Conservation (phyloP, 495 filamentous ascomycete species). For the Acidomyces sp. region DNA sequence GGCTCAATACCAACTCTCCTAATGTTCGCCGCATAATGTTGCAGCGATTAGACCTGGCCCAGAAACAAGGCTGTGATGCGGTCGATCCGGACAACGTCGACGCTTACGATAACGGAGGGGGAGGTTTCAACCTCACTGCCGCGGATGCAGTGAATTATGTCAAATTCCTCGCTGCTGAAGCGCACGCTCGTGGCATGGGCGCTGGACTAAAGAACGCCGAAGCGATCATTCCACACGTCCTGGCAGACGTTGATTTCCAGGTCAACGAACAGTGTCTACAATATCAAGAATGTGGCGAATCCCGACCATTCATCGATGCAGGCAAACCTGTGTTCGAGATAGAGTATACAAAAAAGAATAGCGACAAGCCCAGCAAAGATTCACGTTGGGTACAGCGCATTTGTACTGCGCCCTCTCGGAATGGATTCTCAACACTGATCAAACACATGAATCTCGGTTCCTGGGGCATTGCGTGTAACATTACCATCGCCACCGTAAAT, state of each 20-base stretch:
- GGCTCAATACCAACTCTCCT: constrained; percentile 45
- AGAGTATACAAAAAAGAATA: constrained; percentile 48
- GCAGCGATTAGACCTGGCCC: constrained; percentile 41
- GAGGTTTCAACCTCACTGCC: constrained; percentile 43
- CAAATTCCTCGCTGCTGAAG: constrained; percentile 42
- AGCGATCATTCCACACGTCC: constrained; percentile 42
- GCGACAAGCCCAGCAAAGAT: too few species aligned
- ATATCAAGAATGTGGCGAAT: constrained; percentile 44
- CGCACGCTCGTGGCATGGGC: constrained; percentile 36
- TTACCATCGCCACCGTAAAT: too few species aligned
- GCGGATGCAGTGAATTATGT: constrained; percentile 45
- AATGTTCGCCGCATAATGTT: constrained; percentile 51
- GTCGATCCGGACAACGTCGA: constrained; percentile 65
- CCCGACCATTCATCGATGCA: constrained; percentile 41
- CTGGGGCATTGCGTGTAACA: too few species aligned
- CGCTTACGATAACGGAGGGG: constrained; percentile 42
- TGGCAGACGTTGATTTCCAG: constrained; percentile 48
- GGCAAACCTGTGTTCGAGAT: constrained; percentile 64
- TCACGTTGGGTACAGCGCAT: too few species aligned
- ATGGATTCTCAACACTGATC: too few species aligned
- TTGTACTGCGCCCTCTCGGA: too few species aligned
- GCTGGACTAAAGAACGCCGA: constrained; percentile 56
- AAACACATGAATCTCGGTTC: too few species aligned
- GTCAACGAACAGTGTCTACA: constrained; percentile 64
- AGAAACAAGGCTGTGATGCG: constrained; percentile 51